Base-by-base conservation (phyloP, 163 green algal genomes). In the Trebouxia gelatinosa region DNA sequence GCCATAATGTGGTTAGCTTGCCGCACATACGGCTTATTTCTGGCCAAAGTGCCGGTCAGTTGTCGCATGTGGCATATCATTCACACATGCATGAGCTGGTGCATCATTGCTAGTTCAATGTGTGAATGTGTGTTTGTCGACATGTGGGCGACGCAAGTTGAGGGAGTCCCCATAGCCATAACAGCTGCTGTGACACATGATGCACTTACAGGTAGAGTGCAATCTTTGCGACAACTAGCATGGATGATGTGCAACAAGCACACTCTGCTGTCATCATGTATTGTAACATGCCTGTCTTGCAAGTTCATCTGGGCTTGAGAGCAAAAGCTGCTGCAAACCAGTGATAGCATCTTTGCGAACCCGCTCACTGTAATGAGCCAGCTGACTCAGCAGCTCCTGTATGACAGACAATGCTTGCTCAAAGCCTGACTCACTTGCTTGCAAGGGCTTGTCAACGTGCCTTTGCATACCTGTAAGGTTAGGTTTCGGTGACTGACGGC, bases 321-420 rank as follows among this genome's bases (percentile, higher is more conserved):
- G 74, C 78, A 94, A 89, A 64, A 96, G 85, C 32, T 90, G 78
- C 0, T 78, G 86, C 75, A 96, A 74, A 5, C 93, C 93, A 3
- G 70, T 32, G 5, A 97, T 75, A 5, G 91, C 91, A 11, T 93
- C 82, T 26, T 83, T 80, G 6, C 93, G 81, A 17, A 93, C 86
- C 35, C 87, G 87, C 64, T 88, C 81, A 48, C 72, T 88, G 88
- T 97, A 93, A 82, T 97, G 93, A 0, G 75, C 57, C 16, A 82
- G 87, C 83, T 97, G 92, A 23, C 48, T 77, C 51, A 97, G 82
- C 50, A 97, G 81, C 37, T 97, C 93, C 90, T 95, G 85, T 39
- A 71, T 34, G 16, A 2, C 34, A 35, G 26, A 5, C 59, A 3
- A 26, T 38, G 59, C 59, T 32, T 16, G 13, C 4, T 17, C 70